These are phyloP conservation scores for Plantago elongata DNA, from an alignment of 257 asterid genomes.

Conservation along the genomic window DNA sequence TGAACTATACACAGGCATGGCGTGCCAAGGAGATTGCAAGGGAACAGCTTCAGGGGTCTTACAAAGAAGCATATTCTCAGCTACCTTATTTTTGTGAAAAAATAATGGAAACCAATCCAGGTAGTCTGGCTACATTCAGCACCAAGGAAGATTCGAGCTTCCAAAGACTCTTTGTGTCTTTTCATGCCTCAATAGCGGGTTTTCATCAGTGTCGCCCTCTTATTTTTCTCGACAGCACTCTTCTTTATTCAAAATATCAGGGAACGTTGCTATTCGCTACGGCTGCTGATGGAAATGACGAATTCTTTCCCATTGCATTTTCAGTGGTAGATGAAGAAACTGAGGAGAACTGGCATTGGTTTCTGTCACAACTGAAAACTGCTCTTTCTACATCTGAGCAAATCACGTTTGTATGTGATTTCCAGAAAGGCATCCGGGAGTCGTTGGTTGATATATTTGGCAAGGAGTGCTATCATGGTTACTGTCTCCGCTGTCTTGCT, in stretches of 20 bases:
- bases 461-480: constrained; percentile 78
- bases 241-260: constrained; percentile 91
- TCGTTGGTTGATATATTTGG: constrained; percentile 70
- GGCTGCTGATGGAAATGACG: constrained; percentile 90
- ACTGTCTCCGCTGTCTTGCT: constrained; percentile 84
- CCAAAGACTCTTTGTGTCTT: constrained; percentile 72
- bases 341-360: constrained; percentile 93
- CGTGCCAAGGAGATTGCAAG: constrained; percentile 98
- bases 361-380: constrained; percentile 72
- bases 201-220: constrained; percentile 93
- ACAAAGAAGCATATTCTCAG: constrained; percentile 84
- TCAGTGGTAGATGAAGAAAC: constrained; percentile 96
- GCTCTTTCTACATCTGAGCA: constrained; percentile 67
- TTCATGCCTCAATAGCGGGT: constrained; percentile 86
- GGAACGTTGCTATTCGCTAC: constrained; percentile 88
- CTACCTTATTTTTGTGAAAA: constrained; percentile 79
- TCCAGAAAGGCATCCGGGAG: constrained; percentile 76
- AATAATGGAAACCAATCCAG: constrained; percentile 91
- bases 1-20: constrained; percentile 97
- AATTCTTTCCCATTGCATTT: constrained; percentile 86
- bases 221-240: constrained; percentile 83
- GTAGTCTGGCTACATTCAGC: constrained; percentile 73
- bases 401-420: constrained; percentile 86
- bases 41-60: constrained; percentile 98
- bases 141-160: constrained; percentile 96